These are phyloP conservation scores for Vachellia collinsii DNA, from an alignment of 306 rosid species.

Conservation along the genomic window DNA sequence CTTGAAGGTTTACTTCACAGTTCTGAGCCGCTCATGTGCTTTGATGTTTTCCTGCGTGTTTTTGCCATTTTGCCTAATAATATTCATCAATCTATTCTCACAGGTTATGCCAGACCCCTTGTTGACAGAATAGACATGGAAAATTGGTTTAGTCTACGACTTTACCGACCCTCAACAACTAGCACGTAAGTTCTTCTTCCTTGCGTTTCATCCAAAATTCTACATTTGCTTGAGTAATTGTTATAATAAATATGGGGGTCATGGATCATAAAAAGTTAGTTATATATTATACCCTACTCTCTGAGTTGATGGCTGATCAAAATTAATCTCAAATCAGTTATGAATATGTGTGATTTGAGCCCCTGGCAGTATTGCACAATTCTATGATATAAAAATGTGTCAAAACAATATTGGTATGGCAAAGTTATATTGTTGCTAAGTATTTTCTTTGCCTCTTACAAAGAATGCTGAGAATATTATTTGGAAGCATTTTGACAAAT, in stretches of 20 bases:
- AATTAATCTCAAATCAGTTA: neutral
- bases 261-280: neutral
- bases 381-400: neutral
- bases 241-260: neutral
- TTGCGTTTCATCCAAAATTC: slow-evolving; percentile 14
- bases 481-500: neutral
- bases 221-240: slow-evolving; percentile 1
- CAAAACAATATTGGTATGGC: neutral
- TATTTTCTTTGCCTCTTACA: too few species aligned
- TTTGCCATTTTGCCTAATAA: slow-evolving; percentile 28
- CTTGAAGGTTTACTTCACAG: slow-evolving; percentile 74
- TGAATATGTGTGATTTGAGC: neutral
- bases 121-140: slow-evolving; percentile 82
- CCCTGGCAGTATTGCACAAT: neutral
- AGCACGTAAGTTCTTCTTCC: slow-evolving; percentile 67
- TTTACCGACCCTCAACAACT: slow-evolving; percentile 86
- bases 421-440: neutral
- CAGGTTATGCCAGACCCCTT: slow-evolving; percentile 95
- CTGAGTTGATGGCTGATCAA: neutral
- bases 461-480: neutral
- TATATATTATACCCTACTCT: neutral
- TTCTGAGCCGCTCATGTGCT: slow-evolving; percentile 25
- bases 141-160: slow-evolving; percentile 64
- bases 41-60: slow-evolving; percentile 7
- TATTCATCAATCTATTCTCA: slow-evolving; percentile 8